Conservation (phyloP, 176 grass and related monocot species). For the Carex kokanica region DNA sequence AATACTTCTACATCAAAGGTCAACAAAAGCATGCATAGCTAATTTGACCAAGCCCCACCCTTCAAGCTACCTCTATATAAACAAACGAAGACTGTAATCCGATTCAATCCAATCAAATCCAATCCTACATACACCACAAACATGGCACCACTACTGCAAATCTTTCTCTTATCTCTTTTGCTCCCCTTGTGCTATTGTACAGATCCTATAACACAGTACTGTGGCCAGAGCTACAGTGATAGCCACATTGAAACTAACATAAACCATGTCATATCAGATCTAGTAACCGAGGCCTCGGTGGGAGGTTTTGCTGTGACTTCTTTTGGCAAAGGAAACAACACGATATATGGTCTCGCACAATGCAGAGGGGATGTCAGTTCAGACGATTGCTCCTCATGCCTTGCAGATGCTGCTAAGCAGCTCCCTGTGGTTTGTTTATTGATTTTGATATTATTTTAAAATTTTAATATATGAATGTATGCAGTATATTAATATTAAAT, state of each 20-base stretch:
- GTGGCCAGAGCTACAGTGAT: constrained; percentile 35
- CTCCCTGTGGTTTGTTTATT: constrained; percentile 23
- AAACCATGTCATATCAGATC: constrained; percentile 32
- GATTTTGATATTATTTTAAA: background rate
- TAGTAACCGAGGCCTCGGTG: constrained; percentile 36
- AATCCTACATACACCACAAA: constrained; percentile 12
- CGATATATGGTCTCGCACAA: constrained; percentile 63
- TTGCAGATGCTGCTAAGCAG: constrained; percentile 16
- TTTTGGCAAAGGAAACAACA: constrained; percentile 8
- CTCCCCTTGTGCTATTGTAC: constrained; percentile 15
- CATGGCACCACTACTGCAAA: constrained; percentile 35
- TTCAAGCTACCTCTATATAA: constrained; percentile 7
- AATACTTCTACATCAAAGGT: background rate
- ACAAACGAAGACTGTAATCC: background rate
- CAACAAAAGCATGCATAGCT: constrained; percentile 9
- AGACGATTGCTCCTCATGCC: constrained; percentile 45
- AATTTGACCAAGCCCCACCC: background rate
- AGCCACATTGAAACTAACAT: constrained; percentile 41
- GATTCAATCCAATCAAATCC: background rate
- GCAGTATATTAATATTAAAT: background rate
- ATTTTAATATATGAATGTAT: background rate
- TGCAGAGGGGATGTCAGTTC: constrained; percentile 59
- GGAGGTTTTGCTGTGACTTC: constrained; percentile 42
- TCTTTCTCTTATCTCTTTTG: constrained; percentile 31
- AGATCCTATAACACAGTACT: constrained; percentile 44